A percentile compares a stretch with the other conserved stretches of the same genome.
Conservation (phyloP, 495 filamentous ascomycete species). For the Penicillium ucsense region DNA sequence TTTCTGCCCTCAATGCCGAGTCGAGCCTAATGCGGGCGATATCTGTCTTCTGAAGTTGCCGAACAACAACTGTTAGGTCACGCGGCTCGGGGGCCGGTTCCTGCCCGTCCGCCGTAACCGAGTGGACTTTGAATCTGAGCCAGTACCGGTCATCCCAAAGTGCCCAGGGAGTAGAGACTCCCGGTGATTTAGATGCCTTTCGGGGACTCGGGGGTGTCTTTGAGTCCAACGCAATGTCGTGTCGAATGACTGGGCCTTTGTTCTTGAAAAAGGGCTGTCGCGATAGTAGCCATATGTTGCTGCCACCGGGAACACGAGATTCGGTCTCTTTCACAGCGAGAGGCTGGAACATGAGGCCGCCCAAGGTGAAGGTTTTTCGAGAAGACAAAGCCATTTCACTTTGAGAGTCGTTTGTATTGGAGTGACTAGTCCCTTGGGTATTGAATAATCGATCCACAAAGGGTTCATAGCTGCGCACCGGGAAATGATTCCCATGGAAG, state of each 20-base stretch:
- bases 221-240: conserved; percentile 2
- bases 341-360: conserved; percentile 45
- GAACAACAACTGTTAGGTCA: conserved; percentile 27
- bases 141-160: conserved; percentile 83
- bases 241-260: conserved; percentile 8
- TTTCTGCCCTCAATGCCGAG: background rate
- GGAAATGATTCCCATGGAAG: conserved; percentile 25
- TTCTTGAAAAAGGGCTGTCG: conserved; percentile 39
- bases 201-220: background rate
- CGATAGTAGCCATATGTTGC: conserved; percentile 37
- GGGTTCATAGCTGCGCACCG: conserved; percentile 22
- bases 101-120: background rate
- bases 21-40: conserved; percentile 19
- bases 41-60: conserved; percentile 42
- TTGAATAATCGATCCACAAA: conserved; percentile 21
- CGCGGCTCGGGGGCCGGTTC: background rate
- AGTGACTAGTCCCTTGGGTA: conserved; percentile 11
- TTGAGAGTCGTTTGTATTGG: no score
- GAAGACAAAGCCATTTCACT: no score
- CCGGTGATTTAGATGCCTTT: background rate
- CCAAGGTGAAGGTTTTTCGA: conserved; percentile 35
- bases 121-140: conserved; percentile 44
- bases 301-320: conserved; percentile 7
- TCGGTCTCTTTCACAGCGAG: conserved; percentile 14
- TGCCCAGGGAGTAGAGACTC: conserved; percentile 16